These are phyloP conservation scores for Punica granatum DNA, from an alignment of 345 rosid species.

Conservation along the genomic window DNA sequence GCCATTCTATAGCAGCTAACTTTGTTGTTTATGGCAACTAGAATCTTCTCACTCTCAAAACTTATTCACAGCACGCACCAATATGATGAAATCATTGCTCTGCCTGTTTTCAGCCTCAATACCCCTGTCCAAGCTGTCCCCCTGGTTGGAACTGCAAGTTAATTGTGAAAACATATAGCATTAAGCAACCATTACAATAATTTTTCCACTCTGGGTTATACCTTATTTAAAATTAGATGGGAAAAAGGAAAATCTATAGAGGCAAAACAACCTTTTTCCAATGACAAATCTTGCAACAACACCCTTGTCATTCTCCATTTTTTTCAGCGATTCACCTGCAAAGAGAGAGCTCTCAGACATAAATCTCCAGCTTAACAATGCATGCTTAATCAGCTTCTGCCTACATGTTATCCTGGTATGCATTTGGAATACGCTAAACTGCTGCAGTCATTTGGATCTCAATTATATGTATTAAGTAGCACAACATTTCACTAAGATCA, in stretches of 20 bases:
- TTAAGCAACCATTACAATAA: not conserved
- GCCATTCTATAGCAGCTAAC: not conserved
- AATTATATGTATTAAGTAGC: not conserved
- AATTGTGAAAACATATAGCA: slow-evolving; percentile 1
- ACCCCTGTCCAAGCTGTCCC: slow-evolving; percentile 39
- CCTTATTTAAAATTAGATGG: not conserved
- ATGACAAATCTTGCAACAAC: slow-evolving; percentile 71
- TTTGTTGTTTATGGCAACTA: not conserved
- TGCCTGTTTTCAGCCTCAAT: slow-evolving; percentile 32
- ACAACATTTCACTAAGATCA: slow-evolving; percentile 1
- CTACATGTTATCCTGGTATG: not conserved
- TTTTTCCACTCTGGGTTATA: not conserved
- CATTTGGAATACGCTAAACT: not conserved
- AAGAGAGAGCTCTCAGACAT: slow-evolving; percentile 4
- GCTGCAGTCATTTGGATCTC: not conserved
- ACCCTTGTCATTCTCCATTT: slow-evolving; percentile 64
- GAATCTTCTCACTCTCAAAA: not conserved
- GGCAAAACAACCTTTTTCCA: slow-evolving; percentile 69
- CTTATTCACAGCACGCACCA: slow-evolving; percentile 21
- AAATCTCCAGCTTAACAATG: not conserved
- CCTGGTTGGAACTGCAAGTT: slow-evolving; percentile 46
- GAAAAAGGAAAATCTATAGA: slow-evolving; percentile 1
- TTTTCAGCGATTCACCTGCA: slow-evolving; percentile 53
- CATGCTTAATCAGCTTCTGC: not conserved
- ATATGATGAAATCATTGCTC: slow-evolving; percentile 35